Evolutionary conservation across 2,329 filamentous ascomycete genomes (phyloP).

Genomic region (Exophiala lecanii-corni): DNA sequence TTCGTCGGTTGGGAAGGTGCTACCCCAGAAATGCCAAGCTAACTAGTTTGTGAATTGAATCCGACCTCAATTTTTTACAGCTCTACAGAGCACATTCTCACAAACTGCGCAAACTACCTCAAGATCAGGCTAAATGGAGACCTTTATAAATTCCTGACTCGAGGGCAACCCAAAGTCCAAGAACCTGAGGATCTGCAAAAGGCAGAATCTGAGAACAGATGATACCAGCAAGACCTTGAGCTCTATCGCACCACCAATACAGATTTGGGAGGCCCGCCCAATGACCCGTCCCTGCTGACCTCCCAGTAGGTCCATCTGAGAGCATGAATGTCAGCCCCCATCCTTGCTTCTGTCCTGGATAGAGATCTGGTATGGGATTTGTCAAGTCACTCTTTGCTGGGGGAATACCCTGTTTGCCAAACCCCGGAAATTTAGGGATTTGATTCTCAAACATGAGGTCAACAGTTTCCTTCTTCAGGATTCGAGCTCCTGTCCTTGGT

Average conservation of each 20-base stretch:
- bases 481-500: constrained; percentile 50
- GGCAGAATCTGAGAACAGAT: constrained; percentile 23
- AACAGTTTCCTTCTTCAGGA: constrained; percentile 57
- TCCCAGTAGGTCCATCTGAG: constrained; percentile 48
- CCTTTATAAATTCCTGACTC: constrained; percentile 24
- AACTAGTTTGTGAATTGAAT: too few relatives aligned
- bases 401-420: constrained; percentile 42
- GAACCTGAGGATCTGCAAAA: constrained; percentile 24
- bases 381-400: constrained; percentile 48
- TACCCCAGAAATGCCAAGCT: too few relatives aligned
- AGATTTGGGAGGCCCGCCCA: constrained; percentile 60
- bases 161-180: constrained; percentile 22
- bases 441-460: constrained; percentile 63
- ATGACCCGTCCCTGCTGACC: constrained; percentile 46
- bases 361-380: constrained; percentile 50
- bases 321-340: constrained; percentile 61
- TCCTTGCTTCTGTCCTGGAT: constrained; percentile 53
- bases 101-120: too few relatives aligned
- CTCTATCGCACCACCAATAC: constrained; percentile 60
- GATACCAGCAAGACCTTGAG: constrained; percentile 35
- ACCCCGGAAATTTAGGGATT: constrained; percentile 52
- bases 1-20: too few relatives aligned
- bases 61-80: too few relatives aligned
- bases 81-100: too few relatives aligned
- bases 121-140: too few relatives aligned